Evolutionary conservation across 2,329 filamentous ascomycete genomes (phyloP), one percentile per base, ranked within the genome.

Genomic region (Apiospora arundinis): DNA sequence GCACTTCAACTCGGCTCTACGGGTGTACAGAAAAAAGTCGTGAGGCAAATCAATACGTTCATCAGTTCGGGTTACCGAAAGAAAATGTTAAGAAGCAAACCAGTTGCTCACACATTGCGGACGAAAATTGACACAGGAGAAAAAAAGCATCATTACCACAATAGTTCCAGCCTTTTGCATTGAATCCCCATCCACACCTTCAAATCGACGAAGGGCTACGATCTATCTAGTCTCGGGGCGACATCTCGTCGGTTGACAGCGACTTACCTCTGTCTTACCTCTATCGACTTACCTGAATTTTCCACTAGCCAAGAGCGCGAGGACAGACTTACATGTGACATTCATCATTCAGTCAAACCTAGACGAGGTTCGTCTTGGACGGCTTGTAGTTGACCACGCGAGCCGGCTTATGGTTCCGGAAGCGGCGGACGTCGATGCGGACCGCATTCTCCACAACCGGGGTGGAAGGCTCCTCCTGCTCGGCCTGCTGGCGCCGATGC

Each of bases 161-260:
- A 63, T 40, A n/a, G 56, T 63, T n/a, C 56, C 56, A 63, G 56
- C 56, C 56, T 63, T 63, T 63, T 63, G 21, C 28, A 63, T 63
- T 63, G 8, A n/a, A 23, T 32, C 32, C 21, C 9, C 32, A 9
- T 40, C 28, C 8, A 7, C 8, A 32, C 32, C 32, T 32, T 23
- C 14, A 56, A 23, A 25, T 12, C 11, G 25, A 8, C 56, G 21
- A 63, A 16, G 21, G 21, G 18, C 21, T 40, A 63, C 56, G 8
- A 1, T 40, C 21, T 63, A n/a, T n/a, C 56, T 32, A 40, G 21
- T 23, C 6, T 23, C 56, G 32, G 40, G 8, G 32, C 56, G 11
- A 40, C 32, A 63, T 12, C 11, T 40, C 56, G 14, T 40, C 56
- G 14, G 12, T 45, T 45, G 4, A 45, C 18, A 7, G 4, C 56